Evolutionary conservation across 805 yeast species (phyloP).

Genomic region (Candida berthetii): DNA sequence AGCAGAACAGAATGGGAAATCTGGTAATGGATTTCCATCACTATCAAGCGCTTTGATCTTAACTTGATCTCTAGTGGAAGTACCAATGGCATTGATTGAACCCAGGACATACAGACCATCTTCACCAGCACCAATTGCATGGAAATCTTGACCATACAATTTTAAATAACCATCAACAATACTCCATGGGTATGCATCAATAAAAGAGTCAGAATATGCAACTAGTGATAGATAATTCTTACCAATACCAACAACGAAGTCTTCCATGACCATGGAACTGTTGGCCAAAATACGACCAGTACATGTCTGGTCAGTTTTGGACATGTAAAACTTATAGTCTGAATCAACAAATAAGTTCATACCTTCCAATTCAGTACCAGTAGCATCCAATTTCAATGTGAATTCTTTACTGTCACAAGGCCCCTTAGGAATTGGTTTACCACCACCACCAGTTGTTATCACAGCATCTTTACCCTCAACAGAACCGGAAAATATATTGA

Average conservation of each 20-base stretch:
- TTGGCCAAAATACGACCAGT: not conserved
- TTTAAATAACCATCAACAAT: constrained; percentile 2
- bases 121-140: constrained; percentile 3
- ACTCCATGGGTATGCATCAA: constrained; percentile 1
- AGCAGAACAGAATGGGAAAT: not conserved
- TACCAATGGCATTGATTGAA: constrained; percentile 4
- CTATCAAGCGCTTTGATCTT: not conserved
- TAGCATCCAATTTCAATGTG: not conserved
- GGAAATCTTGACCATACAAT: constrained; percentile 2
- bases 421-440: not conserved
- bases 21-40: not conserved
- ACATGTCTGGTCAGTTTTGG: not conserved
- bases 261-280: not conserved
- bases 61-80: not conserved
- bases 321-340: not conserved
- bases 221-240: not conserved
- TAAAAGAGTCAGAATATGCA: not conserved
- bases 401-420: not conserved
- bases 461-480: not conserved
- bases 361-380: not conserved
- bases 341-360: not conserved
- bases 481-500: not conserved
- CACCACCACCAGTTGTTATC: not conserved
- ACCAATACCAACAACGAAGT: not conserved
- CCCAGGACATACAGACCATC: constrained; percentile 3